Evolutionary conservation across 73 alveolate genomes (phyloP).

Genomic region (Durusdinium trenchii): DNA sequence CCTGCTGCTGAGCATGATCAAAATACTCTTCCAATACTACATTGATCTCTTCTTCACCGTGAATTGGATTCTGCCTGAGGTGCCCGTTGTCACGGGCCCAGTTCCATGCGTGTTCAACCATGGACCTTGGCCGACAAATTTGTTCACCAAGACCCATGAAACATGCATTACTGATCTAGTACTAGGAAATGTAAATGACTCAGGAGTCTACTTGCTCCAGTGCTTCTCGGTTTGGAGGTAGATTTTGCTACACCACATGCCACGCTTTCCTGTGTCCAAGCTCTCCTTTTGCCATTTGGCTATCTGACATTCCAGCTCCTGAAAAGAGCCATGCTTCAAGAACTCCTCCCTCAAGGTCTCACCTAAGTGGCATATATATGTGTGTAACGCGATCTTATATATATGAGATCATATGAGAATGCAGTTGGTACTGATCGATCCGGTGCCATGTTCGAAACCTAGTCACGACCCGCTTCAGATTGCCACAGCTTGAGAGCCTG

Average conservation of each 20-base stretch:
- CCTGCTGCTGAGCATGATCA: neutral
- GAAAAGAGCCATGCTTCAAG: neutral
- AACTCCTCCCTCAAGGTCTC: neutral
- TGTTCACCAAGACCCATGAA: neutral
- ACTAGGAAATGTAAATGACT: neutral
- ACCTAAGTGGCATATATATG: neutral
- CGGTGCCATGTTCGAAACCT: neutral
- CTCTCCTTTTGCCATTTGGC: neutral
- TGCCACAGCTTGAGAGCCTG: neutral
- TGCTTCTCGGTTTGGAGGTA: neutral
- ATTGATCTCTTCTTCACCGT: neutral
- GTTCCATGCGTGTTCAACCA: neutral
- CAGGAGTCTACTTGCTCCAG: neutral
- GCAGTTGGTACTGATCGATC: neutral
- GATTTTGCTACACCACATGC: neutral
- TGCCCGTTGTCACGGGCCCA: neutral
- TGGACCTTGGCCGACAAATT: neutral
- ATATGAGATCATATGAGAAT: neutral
- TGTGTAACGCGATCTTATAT: neutral
- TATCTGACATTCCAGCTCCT: neutral
- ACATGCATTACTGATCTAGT: no score
- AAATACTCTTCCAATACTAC: neutral
- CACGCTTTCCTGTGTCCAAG: neutral
- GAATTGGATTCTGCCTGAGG: neutral
- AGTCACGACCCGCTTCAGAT: neutral